phyloP scores from a whole-genome alignment of 169 alveolate species.

The Besnoitia besnoiti region DNA sequence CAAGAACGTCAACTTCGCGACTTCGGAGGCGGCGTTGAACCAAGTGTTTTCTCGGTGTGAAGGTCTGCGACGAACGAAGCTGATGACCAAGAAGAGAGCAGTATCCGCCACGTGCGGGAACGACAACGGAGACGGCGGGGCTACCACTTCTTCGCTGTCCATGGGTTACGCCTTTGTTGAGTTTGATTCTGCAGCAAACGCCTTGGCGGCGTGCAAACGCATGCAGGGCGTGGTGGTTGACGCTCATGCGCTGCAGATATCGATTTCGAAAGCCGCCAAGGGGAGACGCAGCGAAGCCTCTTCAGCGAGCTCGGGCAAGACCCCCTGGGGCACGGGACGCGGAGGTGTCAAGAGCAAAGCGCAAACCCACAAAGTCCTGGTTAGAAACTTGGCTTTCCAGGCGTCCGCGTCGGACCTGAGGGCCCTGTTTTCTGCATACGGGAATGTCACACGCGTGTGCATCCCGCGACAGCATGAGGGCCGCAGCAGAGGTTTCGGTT shows the following conservation, averaged over 20 bases:
- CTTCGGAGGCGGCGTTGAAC: conserved; percentile 80
- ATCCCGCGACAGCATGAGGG: conserved; percentile 90
- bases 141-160: conserved; percentile 69
- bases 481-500: conserved; percentile 90
- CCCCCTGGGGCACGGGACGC: neutral
- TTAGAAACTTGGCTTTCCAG: conserved; percentile 95
- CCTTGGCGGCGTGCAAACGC: conserved; percentile 74
- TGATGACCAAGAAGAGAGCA: conserved; percentile 58
- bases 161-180: conserved; percentile 94
- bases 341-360: conserved; percentile 21
- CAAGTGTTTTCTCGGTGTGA: conserved; percentile 27
- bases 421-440: conserved; percentile 90
- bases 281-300: neutral
- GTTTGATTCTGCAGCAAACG: conserved; percentile 73
- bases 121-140: conserved; percentile 39
- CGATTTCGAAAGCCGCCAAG: conserved; percentile 66
- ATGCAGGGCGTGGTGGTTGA: conserved; percentile 76
- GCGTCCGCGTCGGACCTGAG: conserved; percentile 91
- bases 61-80: conserved; percentile 28
- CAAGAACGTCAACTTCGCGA: conserved; percentile 88
- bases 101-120: neutral
- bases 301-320: neutral
- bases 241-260: conserved; percentile 77
- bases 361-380: conserved; percentile 84
- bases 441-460: conserved; percentile 84